Evolutionary conservation across 768 basidiomycete species (phyloP).

Genomic region (Collybia nuda): DNA sequence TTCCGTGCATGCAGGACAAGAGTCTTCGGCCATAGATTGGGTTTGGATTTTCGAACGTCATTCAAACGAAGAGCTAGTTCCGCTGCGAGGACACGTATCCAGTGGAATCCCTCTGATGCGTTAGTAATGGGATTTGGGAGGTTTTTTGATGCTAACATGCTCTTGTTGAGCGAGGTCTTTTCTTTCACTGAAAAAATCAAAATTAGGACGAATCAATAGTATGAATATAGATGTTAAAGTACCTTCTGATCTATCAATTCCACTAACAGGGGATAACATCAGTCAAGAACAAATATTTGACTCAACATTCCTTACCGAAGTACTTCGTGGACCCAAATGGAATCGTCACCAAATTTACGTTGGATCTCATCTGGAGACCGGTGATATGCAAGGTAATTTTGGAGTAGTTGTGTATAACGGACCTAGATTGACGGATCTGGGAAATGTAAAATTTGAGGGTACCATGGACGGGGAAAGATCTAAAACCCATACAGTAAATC

Average conservation of each 20-base stretch:
- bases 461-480: neutral
- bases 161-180: constrained; percentile 83
- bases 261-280: constrained; percentile 38
- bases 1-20: constrained; percentile 77
- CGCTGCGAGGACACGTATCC: constrained; percentile 89
- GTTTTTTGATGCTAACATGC: constrained; percentile 97
- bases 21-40: constrained; percentile 90
- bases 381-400: neutral
- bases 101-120: constrained; percentile 76
- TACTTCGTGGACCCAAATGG: constrained; percentile 91
- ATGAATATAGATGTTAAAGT: constrained; percentile 5
- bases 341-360: constrained; percentile 75
- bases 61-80: constrained; percentile 85
- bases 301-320: constrained; percentile 55
- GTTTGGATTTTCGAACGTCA: constrained; percentile 71
- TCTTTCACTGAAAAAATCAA: constrained; percentile 67
- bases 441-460: constrained; percentile 4
- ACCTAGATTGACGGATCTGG: constrained; percentile 63
- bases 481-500: constrained; percentile 76
- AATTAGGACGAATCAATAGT: constrained; percentile 3
- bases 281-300: neutral
- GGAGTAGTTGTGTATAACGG: constrained; percentile 8
- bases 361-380: constrained; percentile 68
- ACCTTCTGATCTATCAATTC: constrained; percentile 91
- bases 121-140: constrained; percentile 76